These are phyloP conservation scores for Aspergillus niger DNA, from an alignment of 2,329 filamentous ascomycete genomes.

Conservation along the genomic window DNA sequence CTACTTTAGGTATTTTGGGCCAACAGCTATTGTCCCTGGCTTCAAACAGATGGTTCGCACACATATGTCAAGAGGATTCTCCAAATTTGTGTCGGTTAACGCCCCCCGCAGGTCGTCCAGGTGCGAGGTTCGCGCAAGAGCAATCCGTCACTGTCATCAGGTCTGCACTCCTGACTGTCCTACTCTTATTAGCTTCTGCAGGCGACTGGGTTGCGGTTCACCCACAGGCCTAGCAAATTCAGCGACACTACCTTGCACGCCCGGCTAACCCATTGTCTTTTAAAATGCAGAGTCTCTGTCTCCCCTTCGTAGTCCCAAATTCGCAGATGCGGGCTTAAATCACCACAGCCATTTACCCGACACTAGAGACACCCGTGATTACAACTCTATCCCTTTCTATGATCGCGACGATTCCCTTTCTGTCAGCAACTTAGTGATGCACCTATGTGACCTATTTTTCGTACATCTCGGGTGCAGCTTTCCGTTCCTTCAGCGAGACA, in stretches of 20 bases:
- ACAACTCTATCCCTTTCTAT: slow-evolving; percentile 66
- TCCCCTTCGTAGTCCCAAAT: slow-evolving; percentile 38
- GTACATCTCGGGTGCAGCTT: slow-evolving; percentile 80
- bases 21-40: slow-evolving; percentile 85
- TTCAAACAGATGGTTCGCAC: slow-evolving; percentile 82
- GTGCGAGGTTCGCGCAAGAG: slow-evolving; percentile 59
- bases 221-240: background rate
- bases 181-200: background rate
- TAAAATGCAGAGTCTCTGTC: slow-evolving; percentile 38
- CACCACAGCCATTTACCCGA: slow-evolving; percentile 21
- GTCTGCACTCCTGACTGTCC: slow-evolving; percentile 24
- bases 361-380: slow-evolving; percentile 33
- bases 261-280: background rate
- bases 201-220: background rate
- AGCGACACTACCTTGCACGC: background rate
- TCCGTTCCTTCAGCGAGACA: slow-evolving; percentile 73
- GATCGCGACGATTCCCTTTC: slow-evolving; percentile 70
- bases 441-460: slow-evolving; percentile 80
- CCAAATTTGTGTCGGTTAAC: slow-evolving; percentile 21
- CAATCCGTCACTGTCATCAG: slow-evolving; percentile 43
- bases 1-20: slow-evolving; percentile 88
- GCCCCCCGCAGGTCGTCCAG: slow-evolving; percentile 57
- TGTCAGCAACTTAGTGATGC: slow-evolving; percentile 72
- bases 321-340: slow-evolving; percentile 24
- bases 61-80: background rate